Evolutionary conservation across 1,284 basidiomycete species (phyloP).

Genomic region (Erythrobasidium hasegawianum): DNA sequence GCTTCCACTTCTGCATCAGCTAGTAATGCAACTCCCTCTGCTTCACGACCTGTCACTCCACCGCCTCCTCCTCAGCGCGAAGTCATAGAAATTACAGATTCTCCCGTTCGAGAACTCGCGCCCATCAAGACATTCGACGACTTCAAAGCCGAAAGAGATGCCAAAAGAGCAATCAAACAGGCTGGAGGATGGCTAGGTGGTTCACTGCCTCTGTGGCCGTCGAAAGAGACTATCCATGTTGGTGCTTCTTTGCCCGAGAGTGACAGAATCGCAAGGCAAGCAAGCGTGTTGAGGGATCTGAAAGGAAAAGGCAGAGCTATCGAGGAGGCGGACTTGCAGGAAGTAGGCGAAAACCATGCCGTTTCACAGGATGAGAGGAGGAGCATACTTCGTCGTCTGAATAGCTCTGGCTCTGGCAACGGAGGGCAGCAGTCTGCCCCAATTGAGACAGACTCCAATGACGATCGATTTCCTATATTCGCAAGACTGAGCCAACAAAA

Average conservation of each 20-base stretch:
- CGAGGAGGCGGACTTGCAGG: not conserved
- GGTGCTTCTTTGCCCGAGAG: not conserved
- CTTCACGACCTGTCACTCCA: not conserved
- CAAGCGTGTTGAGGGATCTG: constrained; percentile 1
- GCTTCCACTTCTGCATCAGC: constrained; percentile 11
- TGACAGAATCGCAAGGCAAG: too few species aligned
- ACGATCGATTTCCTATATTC: not conserved
- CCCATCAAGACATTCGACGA: constrained; percentile 21
- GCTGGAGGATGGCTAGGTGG: constrained; percentile 27
- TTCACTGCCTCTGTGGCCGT: constrained; percentile 17
- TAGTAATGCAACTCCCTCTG: not conserved
- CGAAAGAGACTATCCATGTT: constrained; percentile 12
- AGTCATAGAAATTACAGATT: constrained; percentile 26
- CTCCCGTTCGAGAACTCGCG: constrained; percentile 22
- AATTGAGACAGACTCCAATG: too few species aligned
- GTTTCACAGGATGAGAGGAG: too few species aligned
- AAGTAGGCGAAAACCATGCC: too few species aligned
- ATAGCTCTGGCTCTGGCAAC: too few species aligned
- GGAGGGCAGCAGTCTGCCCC: too few species aligned
- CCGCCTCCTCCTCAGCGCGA: constrained; percentile 19
- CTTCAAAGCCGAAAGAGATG: constrained; percentile 17
- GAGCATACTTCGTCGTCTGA: too few species aligned
- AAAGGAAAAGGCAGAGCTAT: constrained; percentile 30
- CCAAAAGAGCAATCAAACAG: constrained; percentile 20
- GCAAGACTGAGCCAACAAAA: not conserved